Conservation (phyloP, 441 rosid genomes). For the Dalechampia spathulata region DNA sequence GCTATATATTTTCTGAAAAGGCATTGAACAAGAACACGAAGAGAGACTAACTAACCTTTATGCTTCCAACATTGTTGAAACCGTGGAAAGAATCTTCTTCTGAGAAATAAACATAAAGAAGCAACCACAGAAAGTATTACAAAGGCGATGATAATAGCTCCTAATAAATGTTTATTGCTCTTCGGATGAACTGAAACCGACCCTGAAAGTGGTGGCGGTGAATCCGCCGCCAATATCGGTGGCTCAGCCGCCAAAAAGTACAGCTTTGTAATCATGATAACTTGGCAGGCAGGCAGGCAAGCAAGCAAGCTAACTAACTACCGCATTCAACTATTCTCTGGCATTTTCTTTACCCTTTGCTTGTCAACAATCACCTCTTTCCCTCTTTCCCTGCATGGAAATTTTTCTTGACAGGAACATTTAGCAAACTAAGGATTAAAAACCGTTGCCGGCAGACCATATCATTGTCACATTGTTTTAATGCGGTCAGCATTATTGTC, state of each 20-base stretch:
- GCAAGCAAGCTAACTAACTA: background rate
- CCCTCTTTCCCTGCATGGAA: background rate
- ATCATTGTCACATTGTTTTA: slow-evolving; percentile 1
- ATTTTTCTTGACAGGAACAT: background rate
- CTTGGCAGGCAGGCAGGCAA: background rate
- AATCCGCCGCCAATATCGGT: background rate
- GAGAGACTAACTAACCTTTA: too few species aligned
- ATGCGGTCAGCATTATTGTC: too few species aligned
- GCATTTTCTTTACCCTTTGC: background rate
- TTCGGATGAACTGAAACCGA: background rate
- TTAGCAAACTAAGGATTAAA: background rate
- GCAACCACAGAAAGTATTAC: slow-evolving; percentile 11
- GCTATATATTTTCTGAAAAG: too few species aligned
- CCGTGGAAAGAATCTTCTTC: slow-evolving; percentile 28
- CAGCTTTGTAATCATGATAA: slow-evolving; percentile 13
- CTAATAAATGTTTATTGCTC: slow-evolving; percentile 16
- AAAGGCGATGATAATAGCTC: slow-evolving; percentile 21
- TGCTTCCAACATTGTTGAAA: background rate
- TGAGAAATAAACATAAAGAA: slow-evolving; percentile 22
- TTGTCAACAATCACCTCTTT: too few species aligned
- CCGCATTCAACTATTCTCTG: background rate
- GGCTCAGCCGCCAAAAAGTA: slow-evolving; percentile 12
- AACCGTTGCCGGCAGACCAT: slow-evolving; percentile 27
- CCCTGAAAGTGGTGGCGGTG: background rate
- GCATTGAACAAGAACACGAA: too few species aligned